Evolutionary conservation across 768 basidiomycete species (phyloP).

Genomic region (Pleurotus cornucopiae): DNA sequence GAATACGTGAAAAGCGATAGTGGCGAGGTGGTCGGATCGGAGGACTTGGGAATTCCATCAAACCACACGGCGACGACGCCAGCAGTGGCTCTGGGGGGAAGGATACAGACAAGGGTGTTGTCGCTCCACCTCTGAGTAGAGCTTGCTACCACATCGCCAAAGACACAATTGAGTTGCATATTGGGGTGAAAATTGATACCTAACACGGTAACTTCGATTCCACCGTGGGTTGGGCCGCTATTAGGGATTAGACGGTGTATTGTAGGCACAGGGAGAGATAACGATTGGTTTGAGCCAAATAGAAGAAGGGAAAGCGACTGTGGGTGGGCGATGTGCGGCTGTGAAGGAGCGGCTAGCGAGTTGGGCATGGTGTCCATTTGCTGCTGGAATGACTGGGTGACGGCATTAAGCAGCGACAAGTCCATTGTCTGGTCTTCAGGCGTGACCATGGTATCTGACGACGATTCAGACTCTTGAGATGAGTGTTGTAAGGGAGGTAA

Average conservation of each 20-base stretch:
- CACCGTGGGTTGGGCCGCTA: conserved; percentile 84
- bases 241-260: conserved; percentile 86
- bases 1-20: conserved; percentile 83
- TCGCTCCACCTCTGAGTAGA: conserved; percentile 91
- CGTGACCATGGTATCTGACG: conserved; percentile 41
- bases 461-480: conserved; percentile 39
- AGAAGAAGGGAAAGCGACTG: conserved; percentile 58
- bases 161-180: conserved; percentile 70
- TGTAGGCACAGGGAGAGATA: conserved; percentile 56
- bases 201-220: conserved; percentile 90
- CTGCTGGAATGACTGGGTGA: conserved; percentile 7
- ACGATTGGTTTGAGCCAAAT: conserved; percentile 49
- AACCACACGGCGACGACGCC: conserved; percentile 92
- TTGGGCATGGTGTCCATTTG: not conserved
- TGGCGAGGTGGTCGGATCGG: conserved; percentile 42
- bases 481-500: conserved; percentile 22
- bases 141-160: conserved; percentile 78
- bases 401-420: conserved; percentile 31
- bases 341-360: conserved; percentile 5
- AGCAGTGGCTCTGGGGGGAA: conserved; percentile 77
- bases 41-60: conserved; percentile 62
- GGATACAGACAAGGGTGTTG: conserved; percentile 85
- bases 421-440: conserved; percentile 39
- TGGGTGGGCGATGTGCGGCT: conserved; percentile 19
- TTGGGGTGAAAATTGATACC: conserved; percentile 86